Percentiles rank a stretch among this genome's conserved stretches.
phyloP scores from a whole-genome alignment of 2,329 filamentous ascomycete genomes.

The Clarireedia monteithiana region DNA sequence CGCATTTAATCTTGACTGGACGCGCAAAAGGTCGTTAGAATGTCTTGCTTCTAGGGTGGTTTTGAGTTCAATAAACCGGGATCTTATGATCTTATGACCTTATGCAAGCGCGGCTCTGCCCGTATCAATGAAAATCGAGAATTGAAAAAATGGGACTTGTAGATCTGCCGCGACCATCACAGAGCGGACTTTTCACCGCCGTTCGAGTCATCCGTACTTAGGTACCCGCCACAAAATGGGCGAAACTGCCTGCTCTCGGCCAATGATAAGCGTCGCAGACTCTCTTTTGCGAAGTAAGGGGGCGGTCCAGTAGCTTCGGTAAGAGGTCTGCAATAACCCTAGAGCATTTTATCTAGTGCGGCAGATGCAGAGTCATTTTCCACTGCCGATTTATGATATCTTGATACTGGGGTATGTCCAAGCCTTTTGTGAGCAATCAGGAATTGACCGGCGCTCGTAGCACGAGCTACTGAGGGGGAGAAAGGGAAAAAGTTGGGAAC shows the following conservation, averaged over 20 bases:
- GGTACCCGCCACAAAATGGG: background rate
- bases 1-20: background rate
- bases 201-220: slow-evolving; percentile 1
- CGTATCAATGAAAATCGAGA: slow-evolving; percentile 6
- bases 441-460: no score
- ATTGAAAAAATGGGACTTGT: background rate
- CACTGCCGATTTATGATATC: background rate
- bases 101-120: slow-evolving; percentile 13
- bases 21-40: background rate
- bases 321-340: background rate
- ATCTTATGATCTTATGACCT: slow-evolving; percentile 9
- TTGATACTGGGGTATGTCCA: background rate
- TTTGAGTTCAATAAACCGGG: background rate
- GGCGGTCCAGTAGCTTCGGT: background rate
- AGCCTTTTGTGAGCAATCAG: background rate
- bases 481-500: no score
- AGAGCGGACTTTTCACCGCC: background rate
- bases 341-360: slow-evolving; percentile 1
- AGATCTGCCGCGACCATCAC: slow-evolving; percentile 7
- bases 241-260: background rate
- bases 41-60: slow-evolving; percentile 1
- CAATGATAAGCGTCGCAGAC: background rate
- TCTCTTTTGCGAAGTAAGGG: background rate
- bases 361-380: slow-evolving; percentile 5
- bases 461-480: no score